Conservation (phyloP, 148 eudicot genomes). For the Chenopodium album region DNA sequence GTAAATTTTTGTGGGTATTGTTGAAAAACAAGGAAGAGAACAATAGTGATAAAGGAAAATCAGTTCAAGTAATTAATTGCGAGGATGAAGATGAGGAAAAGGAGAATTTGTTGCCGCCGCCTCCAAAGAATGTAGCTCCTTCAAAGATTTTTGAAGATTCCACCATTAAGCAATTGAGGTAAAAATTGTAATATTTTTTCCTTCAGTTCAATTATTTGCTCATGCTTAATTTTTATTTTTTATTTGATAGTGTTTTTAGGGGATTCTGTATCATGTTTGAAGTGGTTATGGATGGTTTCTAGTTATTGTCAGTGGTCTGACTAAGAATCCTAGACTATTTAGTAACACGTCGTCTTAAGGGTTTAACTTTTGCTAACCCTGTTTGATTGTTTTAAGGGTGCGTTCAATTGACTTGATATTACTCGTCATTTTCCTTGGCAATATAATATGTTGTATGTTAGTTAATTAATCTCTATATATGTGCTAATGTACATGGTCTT, state of each 20-base stretch:
- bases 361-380: background rate
- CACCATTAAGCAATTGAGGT: slow-evolving; percentile 71
- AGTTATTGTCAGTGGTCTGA: too few species aligned
- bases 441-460: background rate
- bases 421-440: background rate
- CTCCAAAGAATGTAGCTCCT: slow-evolving; percentile 45
- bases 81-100: slow-evolving; percentile 49
- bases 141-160: slow-evolving; percentile 51
- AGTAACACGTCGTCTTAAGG: too few species aligned
- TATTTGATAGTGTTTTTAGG: background rate
- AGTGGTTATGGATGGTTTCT: background rate
- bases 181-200: background rate
- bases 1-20: background rate
- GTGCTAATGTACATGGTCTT: background rate
- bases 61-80: slow-evolving; percentile 36
- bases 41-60: slow-evolving; percentile 6
- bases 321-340: too few species aligned
- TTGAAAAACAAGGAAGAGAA: slow-evolving; percentile 23
- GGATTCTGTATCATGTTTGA: background rate
- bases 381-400: background rate
- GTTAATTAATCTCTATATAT: background rate
- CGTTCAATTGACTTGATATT: too few species aligned
- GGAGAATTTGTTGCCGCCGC: slow-evolving; percentile 72
- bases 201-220: too few species aligned
- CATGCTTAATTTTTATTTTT: too few species aligned